Evolutionary conservation across 2,329 filamentous ascomycete species (phyloP).

Genomic region (Claviceps sorghi): DNA sequence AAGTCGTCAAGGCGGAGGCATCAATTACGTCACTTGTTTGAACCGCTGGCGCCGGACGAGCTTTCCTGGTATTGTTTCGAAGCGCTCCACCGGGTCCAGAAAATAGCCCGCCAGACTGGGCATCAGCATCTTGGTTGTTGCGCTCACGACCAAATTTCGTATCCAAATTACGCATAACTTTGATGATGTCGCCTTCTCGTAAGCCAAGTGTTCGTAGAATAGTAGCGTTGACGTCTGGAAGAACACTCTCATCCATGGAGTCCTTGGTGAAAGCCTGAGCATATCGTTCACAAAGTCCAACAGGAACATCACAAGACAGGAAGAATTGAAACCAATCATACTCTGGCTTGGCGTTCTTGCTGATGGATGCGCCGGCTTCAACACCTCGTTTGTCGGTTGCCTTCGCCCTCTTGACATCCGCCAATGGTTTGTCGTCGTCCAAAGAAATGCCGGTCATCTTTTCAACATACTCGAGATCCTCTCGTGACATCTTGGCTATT

Average conservation of each 20-base stretch:
- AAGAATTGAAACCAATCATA: slow-evolving; percentile 99
- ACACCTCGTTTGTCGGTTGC: slow-evolving; percentile 15
- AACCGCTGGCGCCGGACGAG: slow-evolving; percentile 72
- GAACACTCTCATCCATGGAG: slow-evolving; percentile 87
- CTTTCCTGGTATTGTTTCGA: slow-evolving; percentile 88
- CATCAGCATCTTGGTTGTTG: slow-evolving; percentile 43
- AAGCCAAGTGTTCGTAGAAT: slow-evolving; percentile 79
- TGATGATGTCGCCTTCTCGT: slow-evolving; percentile 90
- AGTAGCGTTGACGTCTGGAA: slow-evolving; percentile 75
- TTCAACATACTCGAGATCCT: slow-evolving; percentile 93
- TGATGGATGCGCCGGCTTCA: slow-evolving; percentile 46
- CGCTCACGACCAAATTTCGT: slow-evolving; percentile 55
- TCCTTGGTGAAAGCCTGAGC: slow-evolving; percentile 78
- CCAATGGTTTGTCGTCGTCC: slow-evolving; percentile 87
- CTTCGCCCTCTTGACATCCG: slow-evolving; percentile 55
- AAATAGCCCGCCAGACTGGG: slow-evolving; percentile 57
- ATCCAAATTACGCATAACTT: slow-evolving; percentile 83
- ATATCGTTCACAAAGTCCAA: slow-evolving; percentile 88
- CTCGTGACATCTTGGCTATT: slow-evolving; percentile 84
- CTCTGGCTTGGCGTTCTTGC: slow-evolving; percentile 49
- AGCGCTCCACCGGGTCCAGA: slow-evolving; percentile 83
- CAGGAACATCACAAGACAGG: slow-evolving; percentile 76
- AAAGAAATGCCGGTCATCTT: slow-evolving; percentile 72
- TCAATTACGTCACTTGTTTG: slow-evolving; percentile 78
- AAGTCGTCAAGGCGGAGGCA: slow-evolving; percentile 65